phyloP scores from a whole-genome alignment of 495 filamentous ascomycete species.

The Clohesyomyces aquaticus region DNA sequence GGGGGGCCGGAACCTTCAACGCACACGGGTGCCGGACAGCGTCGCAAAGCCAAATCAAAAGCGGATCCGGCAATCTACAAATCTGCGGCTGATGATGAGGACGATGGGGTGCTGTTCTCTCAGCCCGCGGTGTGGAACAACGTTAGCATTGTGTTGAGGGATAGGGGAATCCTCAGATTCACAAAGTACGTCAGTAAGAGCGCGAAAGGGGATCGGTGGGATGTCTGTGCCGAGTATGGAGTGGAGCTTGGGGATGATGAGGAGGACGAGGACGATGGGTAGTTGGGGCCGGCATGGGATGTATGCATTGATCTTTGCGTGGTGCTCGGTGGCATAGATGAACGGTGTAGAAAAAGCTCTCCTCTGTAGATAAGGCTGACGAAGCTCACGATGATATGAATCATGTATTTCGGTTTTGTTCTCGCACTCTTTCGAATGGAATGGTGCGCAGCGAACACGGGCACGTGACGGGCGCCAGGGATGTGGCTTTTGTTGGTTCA shows the following conservation, averaged over 20 bases:
- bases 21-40: conserved; percentile 46
- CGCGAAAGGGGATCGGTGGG: conserved; percentile 91
- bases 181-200: conserved; percentile 90
- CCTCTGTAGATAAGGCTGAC: too few species aligned
- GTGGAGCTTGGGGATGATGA: conserved; percentile 49
- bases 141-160: conserved; percentile 84
- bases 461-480: too few species aligned
- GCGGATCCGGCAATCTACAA: conserved; percentile 79
- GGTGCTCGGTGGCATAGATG: too few species aligned
- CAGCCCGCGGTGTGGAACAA: conserved; percentile 88
- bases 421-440: too few species aligned
- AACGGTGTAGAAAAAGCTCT: too few species aligned
- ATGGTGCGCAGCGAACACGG: too few species aligned
- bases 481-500: too few species aligned
- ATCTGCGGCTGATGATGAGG: conserved; percentile 64
- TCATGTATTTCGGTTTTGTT: too few species aligned
- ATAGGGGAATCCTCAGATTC: conserved; percentile 83
- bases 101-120: conserved; percentile 89
- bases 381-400: too few species aligned
- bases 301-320: too few species aligned
- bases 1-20: conserved; percentile 27
- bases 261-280: conserved; percentile 39
- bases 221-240: conserved; percentile 72
- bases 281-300: too few species aligned
- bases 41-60: conserved; percentile 39